Percentiles rank a stretch among this genome's conserved stretches.
Conservation (phyloP, 106 monocot genomes). For the Dendrobium chrysotoxum region DNA sequence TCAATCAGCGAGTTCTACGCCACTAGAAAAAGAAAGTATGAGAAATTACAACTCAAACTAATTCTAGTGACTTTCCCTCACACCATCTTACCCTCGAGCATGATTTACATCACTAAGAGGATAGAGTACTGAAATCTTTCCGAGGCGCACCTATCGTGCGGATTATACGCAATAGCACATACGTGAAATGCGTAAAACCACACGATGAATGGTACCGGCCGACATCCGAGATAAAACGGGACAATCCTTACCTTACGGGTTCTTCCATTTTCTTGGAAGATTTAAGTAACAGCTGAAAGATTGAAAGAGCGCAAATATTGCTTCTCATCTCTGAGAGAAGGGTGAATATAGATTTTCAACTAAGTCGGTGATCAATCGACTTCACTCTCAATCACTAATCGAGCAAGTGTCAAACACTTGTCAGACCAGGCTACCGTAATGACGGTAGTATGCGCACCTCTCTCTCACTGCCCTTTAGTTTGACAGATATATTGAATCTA, state of each 20-base stretch:
- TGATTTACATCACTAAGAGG: neutral
- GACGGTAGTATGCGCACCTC: conserved; percentile 2
- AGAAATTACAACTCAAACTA: conserved; percentile 5
- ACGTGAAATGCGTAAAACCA: conserved; percentile 1
- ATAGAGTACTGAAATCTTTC: conserved; percentile 5
- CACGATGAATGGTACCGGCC: conserved; percentile 3
- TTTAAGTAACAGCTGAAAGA: neutral
- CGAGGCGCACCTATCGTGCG: neutral
- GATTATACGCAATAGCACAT: neutral
- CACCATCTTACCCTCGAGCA: conserved; percentile 3
- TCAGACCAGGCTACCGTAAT: neutral
- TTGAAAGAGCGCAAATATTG: conserved; percentile 6
- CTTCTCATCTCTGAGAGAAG: conserved; percentile 4
- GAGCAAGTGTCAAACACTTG: conserved; percentile 6
- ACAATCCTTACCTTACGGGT: conserved; percentile 1
- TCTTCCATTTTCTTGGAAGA: neutral
- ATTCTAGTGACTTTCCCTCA: conserved; percentile 1
- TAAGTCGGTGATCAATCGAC: conserved; percentile 8
- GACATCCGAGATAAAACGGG: conserved; percentile 6
- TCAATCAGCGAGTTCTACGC: neutral
- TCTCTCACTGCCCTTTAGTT: neutral
- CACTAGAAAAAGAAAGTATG: neutral
- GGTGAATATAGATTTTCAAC: neutral
- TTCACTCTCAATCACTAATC: conserved; percentile 9
- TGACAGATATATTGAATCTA: neutral